Base-by-base conservation (phyloP, 331 rosid genomes). In the Telfairia occidentalis region DNA sequence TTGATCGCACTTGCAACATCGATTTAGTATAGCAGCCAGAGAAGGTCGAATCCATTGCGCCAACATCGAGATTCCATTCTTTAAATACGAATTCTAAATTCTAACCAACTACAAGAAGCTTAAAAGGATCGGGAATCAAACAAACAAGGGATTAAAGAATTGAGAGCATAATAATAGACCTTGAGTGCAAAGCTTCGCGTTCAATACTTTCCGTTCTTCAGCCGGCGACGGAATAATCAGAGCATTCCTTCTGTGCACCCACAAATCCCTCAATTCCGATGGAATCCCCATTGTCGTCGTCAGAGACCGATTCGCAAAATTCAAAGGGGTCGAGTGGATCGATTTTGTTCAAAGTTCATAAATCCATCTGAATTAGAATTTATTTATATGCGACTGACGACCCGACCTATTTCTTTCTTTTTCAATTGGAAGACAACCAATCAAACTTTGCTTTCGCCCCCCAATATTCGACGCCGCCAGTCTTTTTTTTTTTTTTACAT, bases 221-320 rank as follows among this genome's bases (percentile, higher is more conserved):
- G 82, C 82, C 1, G 96, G 90, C 74, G 97, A 92, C 73, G 94
- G 84, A 89, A 90, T 78, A 43, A 84, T 19, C 28, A 84, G 19
- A 7, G 63, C 40, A 18, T 77, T 74, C 71, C 81, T 80, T 77
- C 67, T 82, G 52, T 85, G 54, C 9, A 78, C 75, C 82, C 86
- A 86, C 24, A 73, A 18, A 70, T 91, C 91, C 45, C 88, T 88
- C 83, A 92, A 46, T 29, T 89, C 93, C 64, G 92, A 81, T 13
- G 93, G 93, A 73, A 89, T 85, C 12, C 90, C 90, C 96, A 92
- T 92, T 82, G 16, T 24, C 2, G 66, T 24, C 15, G 74, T 70
- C 15, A 9, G n/a, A 70, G 4, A 45, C 40, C 52, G 9, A 70
- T 15, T 45, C 40, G 26, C 15, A 26, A 48, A 70, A 43, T 15